Percentiles rank a stretch among this genome's conserved stretches.
These are phyloP conservation scores for Puccinia polysora DNA, from an alignment of 1,284 basidiomycete genomes.

Conservation along the genomic window DNA sequence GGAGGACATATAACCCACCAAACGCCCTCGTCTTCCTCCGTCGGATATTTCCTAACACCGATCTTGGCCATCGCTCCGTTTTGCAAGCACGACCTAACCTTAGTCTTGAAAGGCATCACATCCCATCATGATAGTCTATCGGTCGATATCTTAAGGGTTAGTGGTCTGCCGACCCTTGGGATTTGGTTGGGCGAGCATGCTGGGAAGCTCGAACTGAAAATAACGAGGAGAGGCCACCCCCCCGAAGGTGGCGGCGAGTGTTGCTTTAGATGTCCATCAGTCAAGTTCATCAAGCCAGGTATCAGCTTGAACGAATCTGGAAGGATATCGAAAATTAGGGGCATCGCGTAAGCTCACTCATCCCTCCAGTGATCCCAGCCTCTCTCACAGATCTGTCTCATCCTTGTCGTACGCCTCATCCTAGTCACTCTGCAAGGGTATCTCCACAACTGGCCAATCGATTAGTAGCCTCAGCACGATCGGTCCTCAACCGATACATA, in stretches of 20 bases:
- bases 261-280: conserved; percentile 83
- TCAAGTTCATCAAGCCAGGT: conserved; percentile 78
- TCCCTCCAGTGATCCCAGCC: background rate
- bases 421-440: conserved; percentile 84
- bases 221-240: conserved; percentile 85
- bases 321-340: conserved; percentile 86
- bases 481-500: conserved; percentile 89
- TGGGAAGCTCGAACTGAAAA: conserved; percentile 59
- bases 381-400: background rate
- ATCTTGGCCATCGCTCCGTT: conserved; percentile 87
- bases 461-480: conserved; percentile 89
- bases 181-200: conserved; percentile 77
- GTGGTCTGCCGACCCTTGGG: conserved; percentile 84
- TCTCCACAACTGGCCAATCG: conserved; percentile 95
- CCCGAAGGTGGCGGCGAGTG: conserved; percentile 89
- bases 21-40: conserved; percentile 75
- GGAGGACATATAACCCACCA: conserved; percentile 80
- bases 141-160: conserved; percentile 84
- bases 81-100: conserved; percentile 75
- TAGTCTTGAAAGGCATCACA: conserved; percentile 83
- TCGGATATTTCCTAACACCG: conserved; percentile 93
- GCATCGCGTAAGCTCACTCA: conserved; percentile 70
- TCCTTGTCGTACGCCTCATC: background rate
- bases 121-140: conserved; percentile 79
- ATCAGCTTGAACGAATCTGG: conserved; percentile 86